These are phyloP conservation scores for Beauveria bassiana DNA, from an alignment of 2,329 filamentous ascomycete genomes.

Conservation along the genomic window DNA sequence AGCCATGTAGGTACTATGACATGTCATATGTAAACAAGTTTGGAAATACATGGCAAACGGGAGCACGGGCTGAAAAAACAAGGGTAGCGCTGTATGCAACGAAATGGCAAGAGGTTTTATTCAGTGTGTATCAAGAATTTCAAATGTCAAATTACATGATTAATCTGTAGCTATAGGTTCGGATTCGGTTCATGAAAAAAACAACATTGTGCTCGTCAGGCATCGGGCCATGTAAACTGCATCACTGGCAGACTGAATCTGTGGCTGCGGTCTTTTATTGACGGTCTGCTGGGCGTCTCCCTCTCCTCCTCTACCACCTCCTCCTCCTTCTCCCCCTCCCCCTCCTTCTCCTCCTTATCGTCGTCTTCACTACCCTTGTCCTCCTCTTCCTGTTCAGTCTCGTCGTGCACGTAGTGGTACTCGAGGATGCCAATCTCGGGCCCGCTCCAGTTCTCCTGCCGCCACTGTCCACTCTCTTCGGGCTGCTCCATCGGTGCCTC, in stretches of 20 bases:
- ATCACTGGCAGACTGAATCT: constrained; percentile 22
- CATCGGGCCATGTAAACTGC: constrained; percentile 19
- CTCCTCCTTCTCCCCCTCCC: not conserved
- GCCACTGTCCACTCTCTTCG: not conserved
- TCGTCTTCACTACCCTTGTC: not conserved
- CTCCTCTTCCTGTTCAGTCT: not conserved
- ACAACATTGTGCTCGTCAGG: not conserved
- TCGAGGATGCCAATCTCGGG: not conserved
- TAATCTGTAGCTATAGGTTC: no score
- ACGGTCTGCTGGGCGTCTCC: not conserved
- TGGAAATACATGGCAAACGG: no score
- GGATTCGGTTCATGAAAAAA: not conserved
- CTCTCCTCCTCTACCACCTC: not conserved
- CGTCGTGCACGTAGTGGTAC: not conserved
- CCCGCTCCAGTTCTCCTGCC: not conserved
- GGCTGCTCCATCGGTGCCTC: not conserved
- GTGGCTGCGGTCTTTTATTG: not conserved
- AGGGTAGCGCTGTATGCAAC: no score
- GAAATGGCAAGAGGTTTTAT: no score
- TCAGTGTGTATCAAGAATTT: no score
- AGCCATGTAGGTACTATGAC: no score
- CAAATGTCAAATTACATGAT: no score
- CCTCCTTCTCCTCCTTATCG: not conserved
- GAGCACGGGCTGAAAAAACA: no score
- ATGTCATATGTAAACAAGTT: no score